phyloP scores from a whole-genome alignment of 2,329 filamentous ascomycete genomes.

The Sphaceloma murrayae region DNA sequence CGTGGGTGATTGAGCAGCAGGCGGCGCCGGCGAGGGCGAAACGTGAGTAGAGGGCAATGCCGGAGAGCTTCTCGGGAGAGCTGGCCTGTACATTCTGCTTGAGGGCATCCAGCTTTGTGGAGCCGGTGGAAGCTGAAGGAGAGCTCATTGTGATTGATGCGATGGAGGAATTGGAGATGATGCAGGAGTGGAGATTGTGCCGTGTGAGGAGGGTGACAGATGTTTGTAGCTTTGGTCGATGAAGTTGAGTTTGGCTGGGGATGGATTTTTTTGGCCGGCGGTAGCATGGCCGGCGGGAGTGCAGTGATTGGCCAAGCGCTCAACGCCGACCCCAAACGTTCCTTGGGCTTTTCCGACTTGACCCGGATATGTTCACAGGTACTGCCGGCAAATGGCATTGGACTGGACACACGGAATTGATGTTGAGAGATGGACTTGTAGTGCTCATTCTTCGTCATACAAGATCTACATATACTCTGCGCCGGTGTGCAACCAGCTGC shows the following conservation, averaged over 20 bases:
- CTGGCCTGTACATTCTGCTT: constrained; percentile 39
- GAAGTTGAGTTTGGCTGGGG: constrained; percentile 15
- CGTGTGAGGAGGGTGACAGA: constrained; percentile 7
- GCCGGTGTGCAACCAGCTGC: not conserved
- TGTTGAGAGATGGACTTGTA: no score
- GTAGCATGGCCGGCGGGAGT: constrained; percentile 5
- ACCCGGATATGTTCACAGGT: not conserved
- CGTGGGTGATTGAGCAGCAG: constrained; percentile 98
- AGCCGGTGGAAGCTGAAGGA: constrained; percentile 42
- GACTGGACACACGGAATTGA: no score
- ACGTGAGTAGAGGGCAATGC: constrained; percentile 74
- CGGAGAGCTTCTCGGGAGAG: constrained; percentile 47
- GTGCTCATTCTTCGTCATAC: no score
- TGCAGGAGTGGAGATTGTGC: constrained; percentile 13
- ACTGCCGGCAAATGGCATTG: not conserved
- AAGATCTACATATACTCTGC: not conserved
- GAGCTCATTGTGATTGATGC: constrained; percentile 11
- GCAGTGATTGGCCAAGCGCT: constrained; percentile 9
- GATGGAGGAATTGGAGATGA: constrained; percentile 12
- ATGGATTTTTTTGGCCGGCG: constrained; percentile 15
- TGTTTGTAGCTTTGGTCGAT: constrained; percentile 3
- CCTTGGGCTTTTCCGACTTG: not conserved
- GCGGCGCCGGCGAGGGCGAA: constrained; percentile 96
- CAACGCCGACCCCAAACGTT: constrained; percentile 2
- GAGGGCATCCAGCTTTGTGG: constrained; percentile 44